These are phyloP conservation scores for Leccinum disarticulatum DNA, from an alignment of 768 basidiomycete species.

Conservation along the genomic window DNA sequence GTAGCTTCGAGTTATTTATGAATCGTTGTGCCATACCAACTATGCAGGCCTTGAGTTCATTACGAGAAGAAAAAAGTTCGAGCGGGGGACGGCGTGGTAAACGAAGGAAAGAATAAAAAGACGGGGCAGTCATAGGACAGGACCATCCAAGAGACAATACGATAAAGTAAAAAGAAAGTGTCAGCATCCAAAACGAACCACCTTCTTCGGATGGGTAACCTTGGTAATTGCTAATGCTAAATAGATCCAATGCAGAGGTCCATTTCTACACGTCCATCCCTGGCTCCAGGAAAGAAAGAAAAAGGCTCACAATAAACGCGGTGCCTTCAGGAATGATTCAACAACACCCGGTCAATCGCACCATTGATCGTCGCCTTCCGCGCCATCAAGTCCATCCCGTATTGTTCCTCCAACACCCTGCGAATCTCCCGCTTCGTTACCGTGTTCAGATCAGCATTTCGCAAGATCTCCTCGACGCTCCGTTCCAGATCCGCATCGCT, in stretches of 20 bases:
- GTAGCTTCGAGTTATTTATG: background rate
- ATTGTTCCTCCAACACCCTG: conserved; percentile 76
- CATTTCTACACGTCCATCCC: conserved; percentile 16
- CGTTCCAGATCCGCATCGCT: conserved; percentile 72
- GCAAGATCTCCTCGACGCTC: conserved; percentile 71
- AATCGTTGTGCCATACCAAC: no score
- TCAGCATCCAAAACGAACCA: conserved; percentile 17
- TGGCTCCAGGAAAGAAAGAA: background rate
- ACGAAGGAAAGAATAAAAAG: background rate
- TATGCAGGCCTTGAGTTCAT: background rate
- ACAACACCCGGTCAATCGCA: conserved; percentile 69
- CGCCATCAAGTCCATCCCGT: conserved; percentile 71
- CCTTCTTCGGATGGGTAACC: conserved; percentile 9
- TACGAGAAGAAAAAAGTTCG: background rate
- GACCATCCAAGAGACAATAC: conserved; percentile 9
- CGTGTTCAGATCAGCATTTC: conserved; percentile 79
- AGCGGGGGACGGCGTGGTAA: background rate
- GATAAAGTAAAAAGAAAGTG: conserved; percentile 3
- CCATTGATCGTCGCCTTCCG: conserved; percentile 76
- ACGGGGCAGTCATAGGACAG: background rate
- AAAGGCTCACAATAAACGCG: background rate
- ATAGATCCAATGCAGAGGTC: conserved; percentile 25
- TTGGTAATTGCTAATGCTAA: conserved; percentile 1
- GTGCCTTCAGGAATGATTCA: conserved; percentile 41
- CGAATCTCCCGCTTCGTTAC: conserved; percentile 93